Base-by-base conservation (phyloP, 2,329 filamentous ascomycete genomes). In the Metarhizium guizhouense region DNA sequence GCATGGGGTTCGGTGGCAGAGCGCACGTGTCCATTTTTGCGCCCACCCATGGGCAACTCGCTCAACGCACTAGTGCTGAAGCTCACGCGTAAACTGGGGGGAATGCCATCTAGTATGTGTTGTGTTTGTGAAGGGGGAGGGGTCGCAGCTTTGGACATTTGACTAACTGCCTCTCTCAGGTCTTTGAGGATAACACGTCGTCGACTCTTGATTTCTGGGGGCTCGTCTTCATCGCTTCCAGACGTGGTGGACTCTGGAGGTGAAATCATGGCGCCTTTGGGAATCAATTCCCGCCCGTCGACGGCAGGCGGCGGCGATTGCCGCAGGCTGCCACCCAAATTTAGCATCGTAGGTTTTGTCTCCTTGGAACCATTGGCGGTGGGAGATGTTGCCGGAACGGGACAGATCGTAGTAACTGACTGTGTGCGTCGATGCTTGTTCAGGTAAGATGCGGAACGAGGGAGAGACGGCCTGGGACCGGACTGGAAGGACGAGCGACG, bases 241-340 rank as follows among this genome's bases (percentile, higher is more conserved):
- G 86, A 88, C 43, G 82, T 81, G 6, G 82, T 80, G 38, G 92
- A 96, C 65, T 96, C 93, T 10, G 93, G 93, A 40, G 93, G 93
- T 0, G 93, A 96, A 57, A 95, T 88, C 63, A 96, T 83, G 60
- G 90, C 91, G 58, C 90, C 90, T 59, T 84, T 83, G 47, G 91
- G 90, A 70, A 96, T 94, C 60, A 60, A 48, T 18, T 82, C 75
- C 57, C 83, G 70, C 30, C 76, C 80, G 72, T 90, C 84, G 60
- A 85, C 89, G 60, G 90, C 73, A 18, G 90, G 89, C n/a, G 89
- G 86, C 16, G 90, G 90, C 51, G 91, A 95, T 70, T 92, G 88
- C 64, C 89, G 84, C 59, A 95, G 75, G 72, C 84, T 89, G 25
- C 57, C 58, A 40, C 62, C 58, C 36, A 64, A n/a, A 69, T 76